These are phyloP conservation scores for Microascus cirrosus DNA, from an alignment of 2,329 filamentous ascomycete species.

Conservation along the genomic window DNA sequence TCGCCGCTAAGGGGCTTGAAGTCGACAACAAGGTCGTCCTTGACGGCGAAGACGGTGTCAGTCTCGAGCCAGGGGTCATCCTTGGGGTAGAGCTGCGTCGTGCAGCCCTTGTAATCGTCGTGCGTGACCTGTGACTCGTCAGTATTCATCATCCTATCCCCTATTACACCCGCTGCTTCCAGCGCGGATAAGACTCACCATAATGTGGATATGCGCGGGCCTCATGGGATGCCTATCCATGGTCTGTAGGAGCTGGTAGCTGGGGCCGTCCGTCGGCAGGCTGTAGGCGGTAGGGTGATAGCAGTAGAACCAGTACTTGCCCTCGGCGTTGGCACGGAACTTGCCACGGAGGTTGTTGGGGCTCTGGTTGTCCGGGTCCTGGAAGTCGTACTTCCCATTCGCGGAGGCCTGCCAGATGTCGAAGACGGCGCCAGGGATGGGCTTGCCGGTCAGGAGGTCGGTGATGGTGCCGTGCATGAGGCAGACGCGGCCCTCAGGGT, in stretches of 20 bases:
- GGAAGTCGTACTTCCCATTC: constrained; percentile 68
- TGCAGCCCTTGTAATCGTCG: constrained; percentile 58
- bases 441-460: constrained; percentile 54
- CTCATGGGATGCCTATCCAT: constrained; percentile 38
- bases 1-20: constrained; percentile 33
- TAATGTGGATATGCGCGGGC: constrained; percentile 39
- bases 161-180: neutral
- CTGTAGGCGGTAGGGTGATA: constrained; percentile 64
- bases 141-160: neutral
- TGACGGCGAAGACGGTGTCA: constrained; percentile 37
- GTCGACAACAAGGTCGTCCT: constrained; percentile 37
- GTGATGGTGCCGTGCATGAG: constrained; percentile 60
- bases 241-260: constrained; percentile 26
- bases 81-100: constrained; percentile 67
- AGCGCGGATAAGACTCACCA: constrained; percentile 17
- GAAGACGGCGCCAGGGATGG: constrained; percentile 57
- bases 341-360: constrained; percentile 69
- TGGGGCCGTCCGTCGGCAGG: constrained; percentile 50
- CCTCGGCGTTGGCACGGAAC: constrained; percentile 59
- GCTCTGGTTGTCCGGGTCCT: constrained; percentile 59
- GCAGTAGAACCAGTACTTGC: constrained; percentile 65
- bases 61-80: constrained; percentile 50
- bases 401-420: constrained; percentile 70
- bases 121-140: constrained; percentile 26
- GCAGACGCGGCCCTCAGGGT: constrained; percentile 46